Evolutionary conservation across 305 asterid genomes (phyloP).

Genomic region (Solanum aculeatissimum): DNA sequence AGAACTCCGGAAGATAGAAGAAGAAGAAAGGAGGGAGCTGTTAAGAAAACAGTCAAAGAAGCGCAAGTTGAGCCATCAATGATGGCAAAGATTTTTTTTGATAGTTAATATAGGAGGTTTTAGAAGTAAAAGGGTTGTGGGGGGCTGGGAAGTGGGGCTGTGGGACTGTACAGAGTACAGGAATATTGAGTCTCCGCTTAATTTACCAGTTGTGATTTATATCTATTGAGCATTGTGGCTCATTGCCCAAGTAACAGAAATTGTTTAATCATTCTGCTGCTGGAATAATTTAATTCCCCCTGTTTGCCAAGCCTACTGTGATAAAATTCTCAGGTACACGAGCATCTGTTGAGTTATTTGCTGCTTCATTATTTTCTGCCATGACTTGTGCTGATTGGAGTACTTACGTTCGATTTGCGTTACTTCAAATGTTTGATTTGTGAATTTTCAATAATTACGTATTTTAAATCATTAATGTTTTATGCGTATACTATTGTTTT

Average conservation of each 20-base stretch:
- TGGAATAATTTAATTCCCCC: background rate
- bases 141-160: background rate
- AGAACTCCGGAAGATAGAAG: constrained; percentile 55
- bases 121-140: background rate
- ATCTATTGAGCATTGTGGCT: background rate
- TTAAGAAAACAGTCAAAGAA: constrained; percentile 44
- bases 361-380: background rate
- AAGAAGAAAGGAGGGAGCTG: constrained; percentile 60
- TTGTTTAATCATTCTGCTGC: background rate
- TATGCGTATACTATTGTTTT: background rate
- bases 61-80: constrained; percentile 27
- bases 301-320: background rate
- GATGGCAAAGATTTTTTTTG: background rate
- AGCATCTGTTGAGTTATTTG: background rate
- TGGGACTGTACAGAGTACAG: background rate
- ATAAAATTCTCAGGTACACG: background rate
- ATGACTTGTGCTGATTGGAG: background rate
- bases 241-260: background rate
- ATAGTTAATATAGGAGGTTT: background rate
- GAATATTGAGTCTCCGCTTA: background rate
- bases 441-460: background rate
- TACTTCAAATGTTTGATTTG: background rate
- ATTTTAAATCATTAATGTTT: background rate
- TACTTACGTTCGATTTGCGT: background rate
- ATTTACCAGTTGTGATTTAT: background rate